Base-by-base conservation (phyloP, 495 filamentous ascomycete genomes). In the Amniculicola lignicola region DNA sequence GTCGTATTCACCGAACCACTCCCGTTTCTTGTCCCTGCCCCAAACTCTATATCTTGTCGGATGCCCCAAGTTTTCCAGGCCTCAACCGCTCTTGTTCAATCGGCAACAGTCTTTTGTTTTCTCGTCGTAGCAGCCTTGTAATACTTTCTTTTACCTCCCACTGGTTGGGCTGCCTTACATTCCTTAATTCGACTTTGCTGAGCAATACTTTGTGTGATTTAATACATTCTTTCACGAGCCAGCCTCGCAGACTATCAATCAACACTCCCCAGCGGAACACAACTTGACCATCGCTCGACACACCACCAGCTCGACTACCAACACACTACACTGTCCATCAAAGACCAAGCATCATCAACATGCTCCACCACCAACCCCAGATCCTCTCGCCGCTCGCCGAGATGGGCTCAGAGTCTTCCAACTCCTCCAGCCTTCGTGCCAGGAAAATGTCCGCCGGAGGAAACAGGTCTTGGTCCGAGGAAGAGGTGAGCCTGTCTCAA, bases 111-210 rank as follows among this genome's bases (percentile, higher is more conserved):
- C 57, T 54, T 62, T 61, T 61, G 43, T 60, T 60, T 59, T 58
- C 41, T 6, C 37, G 11, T 18, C 16, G 37, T 60, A 61, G 57
- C 59, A 69, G 64, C 66, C 60, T 59, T 63, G 49, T 59, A 65
- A 52, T 60, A 69, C 62, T 60, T 61, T 67, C 67, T 63, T 65
- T 69, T 47, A 61, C 44, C 45, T 57, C 62, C 64, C 64, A 68
- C 66, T 62, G 61, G 67, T 57, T 67, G 64, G 62, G 64, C 64
- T 63, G 64, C 61, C 35, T 67, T 65, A 31, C 67, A 61, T 69
- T 67, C 67, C 43, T 69, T 69, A 64, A 67, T 65, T 38, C n/a
- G 51, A 62, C 48, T 62, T 68, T 68, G 63, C 65, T 66, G 65
- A 57, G 54, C 65, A 66, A 68, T 66, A 46, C 33, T 25, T 57